Conservation (phyloP, 1,284 basidiomycete species). For the Leucocoprinus gongylophorus region DNA sequence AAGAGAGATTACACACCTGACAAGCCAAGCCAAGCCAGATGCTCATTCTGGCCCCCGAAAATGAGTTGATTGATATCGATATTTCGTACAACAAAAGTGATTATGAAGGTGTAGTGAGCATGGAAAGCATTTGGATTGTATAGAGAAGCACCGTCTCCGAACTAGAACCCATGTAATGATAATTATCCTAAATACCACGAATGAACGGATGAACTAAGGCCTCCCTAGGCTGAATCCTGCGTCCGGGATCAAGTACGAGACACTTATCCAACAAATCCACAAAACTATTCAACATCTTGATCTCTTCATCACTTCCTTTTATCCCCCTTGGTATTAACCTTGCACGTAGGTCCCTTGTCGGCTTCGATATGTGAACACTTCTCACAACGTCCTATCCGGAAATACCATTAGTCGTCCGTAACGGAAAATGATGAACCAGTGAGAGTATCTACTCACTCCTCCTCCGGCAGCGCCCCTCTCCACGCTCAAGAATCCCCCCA, state of each 20-base stretch:
- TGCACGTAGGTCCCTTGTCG: conserved; percentile 73
- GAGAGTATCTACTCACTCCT: conserved; percentile 47
- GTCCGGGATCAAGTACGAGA: conserved; percentile 82
- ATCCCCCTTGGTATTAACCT: conserved; percentile 71
- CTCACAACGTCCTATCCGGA: conserved; percentile 66
- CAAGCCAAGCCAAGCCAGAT: too few species aligned
- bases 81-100: too few species aligned
- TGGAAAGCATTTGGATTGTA: too few species aligned
- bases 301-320: conserved; percentile 85
- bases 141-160: too few species aligned
- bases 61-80: too few species aligned
- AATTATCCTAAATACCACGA: conserved; percentile 34
- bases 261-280: conserved; percentile 92
- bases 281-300: conserved; percentile 76
- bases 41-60: too few species aligned
- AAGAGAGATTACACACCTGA: too few species aligned
- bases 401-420: background rate
- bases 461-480: conserved; percentile 83
- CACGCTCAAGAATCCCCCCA: conserved; percentile 72
- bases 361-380: conserved; percentile 81
- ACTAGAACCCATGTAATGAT: too few species aligned
- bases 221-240: conserved; percentile 82
- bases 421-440: background rate
- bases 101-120: too few species aligned
- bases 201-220: conserved; percentile 87